These are phyloP conservation scores for Nidularia sp. DNA, from an alignment of 768 basidiomycete species.

Conservation along the genomic window DNA sequence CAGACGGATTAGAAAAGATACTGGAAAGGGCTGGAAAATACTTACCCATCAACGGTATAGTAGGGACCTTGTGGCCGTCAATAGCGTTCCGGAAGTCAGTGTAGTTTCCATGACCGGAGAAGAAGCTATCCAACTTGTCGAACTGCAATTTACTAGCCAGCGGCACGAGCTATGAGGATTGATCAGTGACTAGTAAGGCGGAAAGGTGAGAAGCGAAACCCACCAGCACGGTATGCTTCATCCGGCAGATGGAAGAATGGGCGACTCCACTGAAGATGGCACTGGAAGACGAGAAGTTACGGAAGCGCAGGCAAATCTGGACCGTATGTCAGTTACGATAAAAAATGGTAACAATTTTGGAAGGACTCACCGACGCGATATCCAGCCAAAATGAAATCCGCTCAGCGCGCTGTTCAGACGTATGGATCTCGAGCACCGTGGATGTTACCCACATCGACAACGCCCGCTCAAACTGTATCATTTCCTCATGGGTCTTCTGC, in stretches of 20 bases:
- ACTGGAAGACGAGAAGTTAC: constrained; percentile 41
- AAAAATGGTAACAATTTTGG: neutral
- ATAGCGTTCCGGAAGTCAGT: constrained; percentile 20
- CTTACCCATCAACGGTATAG: constrained; percentile 29
- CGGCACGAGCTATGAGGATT: constrained; percentile 13
- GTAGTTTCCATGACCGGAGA: constrained; percentile 20
- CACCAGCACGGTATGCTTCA: constrained; percentile 31
- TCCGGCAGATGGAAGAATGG: constrained; percentile 29
- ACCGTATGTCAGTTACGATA: neutral
- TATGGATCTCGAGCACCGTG: constrained; percentile 18
- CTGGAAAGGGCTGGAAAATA: neutral
- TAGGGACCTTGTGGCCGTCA: constrained; percentile 14
- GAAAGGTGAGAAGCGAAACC: constrained; percentile 3
- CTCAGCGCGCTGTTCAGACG: constrained; percentile 14
- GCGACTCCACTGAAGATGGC: constrained; percentile 37
- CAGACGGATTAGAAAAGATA: neutral
- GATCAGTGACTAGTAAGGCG: neutral
- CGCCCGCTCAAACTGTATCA: constrained; percentile 29
- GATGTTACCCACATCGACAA: constrained; percentile 37
- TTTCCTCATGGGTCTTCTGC: constrained; percentile 7
- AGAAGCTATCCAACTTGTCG: constrained; percentile 22
- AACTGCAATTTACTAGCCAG: constrained; percentile 21
- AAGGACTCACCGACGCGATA: constrained; percentile 31
- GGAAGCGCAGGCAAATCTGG: constrained; percentile 39
- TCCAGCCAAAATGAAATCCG: constrained; percentile 41